Base-by-base conservation (phyloP, 1,284 basidiomycete species). In the Ganoderma lucidum region DNA sequence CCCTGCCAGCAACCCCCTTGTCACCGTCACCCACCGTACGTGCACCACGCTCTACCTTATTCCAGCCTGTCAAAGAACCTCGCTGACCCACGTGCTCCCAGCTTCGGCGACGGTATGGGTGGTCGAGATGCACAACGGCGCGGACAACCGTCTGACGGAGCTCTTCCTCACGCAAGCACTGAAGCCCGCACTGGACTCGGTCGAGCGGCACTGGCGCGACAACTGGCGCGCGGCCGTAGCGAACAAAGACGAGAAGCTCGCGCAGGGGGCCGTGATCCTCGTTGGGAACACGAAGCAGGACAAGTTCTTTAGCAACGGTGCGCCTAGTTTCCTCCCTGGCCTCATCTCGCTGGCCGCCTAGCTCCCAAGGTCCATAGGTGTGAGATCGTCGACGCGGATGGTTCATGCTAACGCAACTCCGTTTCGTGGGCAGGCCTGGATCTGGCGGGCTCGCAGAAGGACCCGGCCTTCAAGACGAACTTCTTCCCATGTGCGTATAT, bases 271-370 rank as follows among this genome's bases (percentile, higher is more conserved):
- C 1, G 81, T 97, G 51, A 89, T 96, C 66, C 88, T 96, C 63
- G 90, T 94, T 3, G 93, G 93, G 8, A 88, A 87, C 64, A 85
- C 85, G 69, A 85, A 86, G 67, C 90, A 93, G 77, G 88, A 95
- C 77, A 96, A 95, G 81, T 97, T 96, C 86, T 97, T 96, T 81
- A 93, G 91, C 80, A 96, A 96, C 78, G 95, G 95, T 89, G 65
- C 19, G 74, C 66, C 56, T 35, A 39, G 3, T 6, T 10, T n/a
- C 45, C 19, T 23, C 23, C 23, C 23, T 23, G 23, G 23, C 23
- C 23, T 23, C 23, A 23, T 23, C 23, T 23, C 23, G 23, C 23
- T 23, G 23, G 23, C 23, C 23, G 23, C 23, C 23, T 23, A 23
- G 23, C 23, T 23, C 23, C 23, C 23, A 23, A 23, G 23, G 23